Percentiles rank a stretch among this genome's conserved stretches.
Conservation (phyloP, 2,329 filamentous ascomycete species). For the Gaeumannomyces sp. region DNA sequence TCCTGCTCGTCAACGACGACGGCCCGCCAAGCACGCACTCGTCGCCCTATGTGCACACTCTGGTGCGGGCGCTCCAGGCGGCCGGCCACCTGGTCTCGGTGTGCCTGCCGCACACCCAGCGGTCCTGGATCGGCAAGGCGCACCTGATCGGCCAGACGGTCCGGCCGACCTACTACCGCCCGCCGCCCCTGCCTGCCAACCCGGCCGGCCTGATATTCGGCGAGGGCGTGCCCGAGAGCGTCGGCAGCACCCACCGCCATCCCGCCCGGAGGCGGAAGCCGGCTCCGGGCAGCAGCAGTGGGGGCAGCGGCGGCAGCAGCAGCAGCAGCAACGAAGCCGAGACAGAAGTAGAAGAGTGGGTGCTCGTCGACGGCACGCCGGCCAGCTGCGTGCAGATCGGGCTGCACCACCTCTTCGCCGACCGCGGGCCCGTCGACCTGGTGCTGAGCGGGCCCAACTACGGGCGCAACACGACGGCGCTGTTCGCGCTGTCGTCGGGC, state of each 20-base stretch:
- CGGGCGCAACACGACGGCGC: conserved; percentile 72
- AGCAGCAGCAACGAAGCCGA: conserved; percentile 14
- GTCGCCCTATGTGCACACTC: conserved; percentile 72
- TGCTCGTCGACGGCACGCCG: conserved; percentile 74
- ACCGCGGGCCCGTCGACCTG: conserved; percentile 65
- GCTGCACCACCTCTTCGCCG: conserved; percentile 70
- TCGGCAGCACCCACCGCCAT: conserved; percentile 61
- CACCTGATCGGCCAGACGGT: conserved; percentile 89
- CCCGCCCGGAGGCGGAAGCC: conserved; percentile 26
- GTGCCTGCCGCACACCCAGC: conserved; percentile 81
- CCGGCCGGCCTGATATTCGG: conserved; percentile 29
- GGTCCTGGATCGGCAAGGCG: conserved; percentile 97
- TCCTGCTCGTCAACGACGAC: conserved; percentile 71
- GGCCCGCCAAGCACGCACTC: conserved; percentile 72
- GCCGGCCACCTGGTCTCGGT: conserved; percentile 87
- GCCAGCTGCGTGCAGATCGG: conserved; percentile 79
- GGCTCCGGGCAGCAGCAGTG: neutral
- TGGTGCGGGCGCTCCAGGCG: conserved; percentile 62
- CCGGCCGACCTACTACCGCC: conserved; percentile 77
- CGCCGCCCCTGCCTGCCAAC: conserved; percentile 30
- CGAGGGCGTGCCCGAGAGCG: conserved; percentile 37
- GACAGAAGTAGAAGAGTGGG: conserved; percentile 65
- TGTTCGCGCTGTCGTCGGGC: conserved; percentile 72
- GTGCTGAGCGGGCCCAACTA: conserved; percentile 80
- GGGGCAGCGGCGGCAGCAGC: no score